phyloP scores from a whole-genome alignment of 192 early-diverging fungal genomes.

The Umbelopsis ramanniana region DNA sequence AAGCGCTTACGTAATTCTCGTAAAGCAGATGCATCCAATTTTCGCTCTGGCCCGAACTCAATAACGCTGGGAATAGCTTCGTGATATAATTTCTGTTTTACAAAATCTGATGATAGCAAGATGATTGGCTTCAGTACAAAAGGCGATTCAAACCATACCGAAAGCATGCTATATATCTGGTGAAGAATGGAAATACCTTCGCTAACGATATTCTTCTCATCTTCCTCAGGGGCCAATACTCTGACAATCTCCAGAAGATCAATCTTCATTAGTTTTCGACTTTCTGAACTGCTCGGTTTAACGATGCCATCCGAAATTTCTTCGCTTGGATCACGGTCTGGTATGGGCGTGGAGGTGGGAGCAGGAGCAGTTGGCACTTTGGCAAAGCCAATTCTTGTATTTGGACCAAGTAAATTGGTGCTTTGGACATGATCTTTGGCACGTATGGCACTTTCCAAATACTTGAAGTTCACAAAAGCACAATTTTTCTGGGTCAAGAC shows the following conservation, averaged over 20 bases:
- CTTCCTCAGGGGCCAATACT: not conserved
- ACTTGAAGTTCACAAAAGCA: constrained; percentile 94
- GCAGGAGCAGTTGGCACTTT: constrained; percentile 28
- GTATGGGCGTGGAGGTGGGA: not conserved
- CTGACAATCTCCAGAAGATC: constrained; percentile 1
- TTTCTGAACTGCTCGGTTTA: not conserved
- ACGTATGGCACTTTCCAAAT: constrained; percentile 84
- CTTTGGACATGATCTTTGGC: constrained; percentile 62
- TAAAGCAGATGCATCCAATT: constrained; percentile 76
- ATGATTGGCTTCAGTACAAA: too few relatives aligned
- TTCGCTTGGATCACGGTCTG: not conserved
- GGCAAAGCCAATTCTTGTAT: constrained; percentile 36
- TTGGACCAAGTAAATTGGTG: constrained; percentile 10
- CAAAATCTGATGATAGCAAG: not conserved
- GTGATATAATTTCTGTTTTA: not conserved
- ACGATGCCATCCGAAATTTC: not conserved
- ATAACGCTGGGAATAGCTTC: constrained; percentile 63
- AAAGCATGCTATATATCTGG: not conserved
- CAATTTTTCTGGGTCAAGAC: constrained; percentile 95
- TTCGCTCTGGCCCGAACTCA: constrained; percentile 64
- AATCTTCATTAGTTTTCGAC: constrained; percentile 3
- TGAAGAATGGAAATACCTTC: not conserved
- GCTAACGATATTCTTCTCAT: not conserved
- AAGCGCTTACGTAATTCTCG: constrained; percentile 85
- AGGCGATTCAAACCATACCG: too few relatives aligned